These are phyloP conservation scores for Xylaria sp. DNA, from an alignment of 495 filamentous ascomycete species.

Conservation along the genomic window DNA sequence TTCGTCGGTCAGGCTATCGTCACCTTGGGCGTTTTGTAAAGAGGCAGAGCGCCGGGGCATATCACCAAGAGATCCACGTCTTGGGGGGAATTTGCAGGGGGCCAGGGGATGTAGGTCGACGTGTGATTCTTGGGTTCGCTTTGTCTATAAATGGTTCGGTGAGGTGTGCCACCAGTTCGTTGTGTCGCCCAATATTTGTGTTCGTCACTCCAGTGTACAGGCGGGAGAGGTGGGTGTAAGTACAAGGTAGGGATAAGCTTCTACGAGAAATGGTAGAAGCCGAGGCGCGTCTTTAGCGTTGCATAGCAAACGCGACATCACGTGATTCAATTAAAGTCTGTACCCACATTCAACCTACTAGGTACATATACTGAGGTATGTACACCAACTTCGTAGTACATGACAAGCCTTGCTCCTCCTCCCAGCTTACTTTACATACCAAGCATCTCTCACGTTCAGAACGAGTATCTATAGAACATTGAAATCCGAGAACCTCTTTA, in stretches of 20 bases:
- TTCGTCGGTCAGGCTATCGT: constrained; percentile 87
- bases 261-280: background rate
- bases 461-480: background rate
- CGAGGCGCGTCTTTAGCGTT: constrained; percentile 12
- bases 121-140: background rate
- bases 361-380: too few species aligned
- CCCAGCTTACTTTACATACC: background rate
- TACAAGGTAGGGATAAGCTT: background rate
- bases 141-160: background rate
- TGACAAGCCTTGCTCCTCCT: background rate
- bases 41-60: constrained; percentile 36
- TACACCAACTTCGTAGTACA: too few species aligned
- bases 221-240: background rate
- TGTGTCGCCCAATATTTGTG: background rate
- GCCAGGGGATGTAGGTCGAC: background rate
- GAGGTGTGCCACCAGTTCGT: background rate
- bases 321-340: constrained; percentile 10
- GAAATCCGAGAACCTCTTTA: background rate
- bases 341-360: background rate
- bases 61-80: background rate
- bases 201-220: background rate
- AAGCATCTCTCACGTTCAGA: background rate
- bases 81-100: background rate
- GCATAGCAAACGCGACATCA: constrained; percentile 23
- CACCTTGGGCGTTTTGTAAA: constrained; percentile 62